A percentile compares a stretch with the other conserved stretches of the same genome.
Evolutionary conservation across 1,139 yeast genomes (phyloP).

Genomic region (Lodderomyces metapsilosis): DNA sequence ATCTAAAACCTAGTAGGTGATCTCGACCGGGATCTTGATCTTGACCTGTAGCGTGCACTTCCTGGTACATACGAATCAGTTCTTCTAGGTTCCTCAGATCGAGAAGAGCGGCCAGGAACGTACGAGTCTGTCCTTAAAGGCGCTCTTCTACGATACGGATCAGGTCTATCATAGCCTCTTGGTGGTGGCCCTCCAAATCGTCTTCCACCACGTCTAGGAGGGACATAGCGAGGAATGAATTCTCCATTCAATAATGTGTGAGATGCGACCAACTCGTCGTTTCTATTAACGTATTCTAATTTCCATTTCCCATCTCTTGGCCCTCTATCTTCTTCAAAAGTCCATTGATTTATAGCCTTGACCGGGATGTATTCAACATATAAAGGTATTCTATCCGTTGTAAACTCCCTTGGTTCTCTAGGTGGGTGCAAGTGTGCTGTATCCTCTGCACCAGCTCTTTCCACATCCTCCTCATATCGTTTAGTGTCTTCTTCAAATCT

Average conservation of each 20-base stretch:
- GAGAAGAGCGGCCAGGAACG: slow-evolving; percentile 9
- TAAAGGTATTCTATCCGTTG: slow-evolving; percentile 26
- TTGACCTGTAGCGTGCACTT: slow-evolving; percentile 14
- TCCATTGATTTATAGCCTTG: slow-evolving; percentile 46
- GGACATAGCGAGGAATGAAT: slow-evolving; percentile 23
- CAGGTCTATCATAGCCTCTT: slow-evolving; percentile 8
- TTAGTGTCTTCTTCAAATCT: slow-evolving; percentile 21
- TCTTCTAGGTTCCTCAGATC: slow-evolving; percentile 11
- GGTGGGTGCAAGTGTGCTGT: slow-evolving; percentile 16
- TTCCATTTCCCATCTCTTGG: slow-evolving; percentile 48
- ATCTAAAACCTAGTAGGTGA: slow-evolving; percentile 7
- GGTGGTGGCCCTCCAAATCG: slow-evolving; percentile 1
- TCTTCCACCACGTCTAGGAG: slow-evolving; percentile 12
- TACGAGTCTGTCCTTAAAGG: slow-evolving; percentile 10
- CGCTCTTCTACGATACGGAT: slow-evolving; percentile 6
- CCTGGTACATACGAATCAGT: slow-evolving; percentile 23
- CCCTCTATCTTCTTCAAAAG: slow-evolving; percentile 45
- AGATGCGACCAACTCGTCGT: slow-evolving; percentile 32
- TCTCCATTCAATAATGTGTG: slow-evolving; percentile 42
- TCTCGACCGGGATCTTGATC: slow-evolving; percentile 16
- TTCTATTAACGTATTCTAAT: slow-evolving; percentile 30
- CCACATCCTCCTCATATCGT: slow-evolving; percentile 18
- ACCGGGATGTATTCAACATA: slow-evolving; percentile 47
- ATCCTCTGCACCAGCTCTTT: slow-evolving; percentile 12
- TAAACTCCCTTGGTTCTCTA: slow-evolving; percentile 19